Evolutionary conservation across 345 rosid genomes (phyloP), one percentile per base, ranked within the genome.

Genomic region (Populus simonii): DNA sequence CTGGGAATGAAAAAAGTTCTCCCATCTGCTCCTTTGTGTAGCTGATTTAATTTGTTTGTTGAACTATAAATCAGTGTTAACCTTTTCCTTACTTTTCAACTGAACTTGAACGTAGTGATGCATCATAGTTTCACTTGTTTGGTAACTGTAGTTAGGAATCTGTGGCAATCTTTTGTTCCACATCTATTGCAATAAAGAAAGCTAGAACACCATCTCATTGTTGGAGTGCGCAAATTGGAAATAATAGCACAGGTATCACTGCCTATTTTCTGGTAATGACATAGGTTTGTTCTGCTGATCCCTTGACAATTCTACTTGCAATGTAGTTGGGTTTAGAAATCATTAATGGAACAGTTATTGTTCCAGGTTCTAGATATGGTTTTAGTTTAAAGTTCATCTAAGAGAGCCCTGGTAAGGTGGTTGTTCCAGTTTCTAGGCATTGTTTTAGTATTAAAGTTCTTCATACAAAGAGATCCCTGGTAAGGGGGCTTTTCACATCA

Each of bases 391-490:
- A 68, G 36, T 35, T 67, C 47, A 68, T 68, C 69, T 29, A 20
- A 35, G 41, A 68, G 47, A 68, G 69, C 82, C 81, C 81, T 83
- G 94, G 93, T 89, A 89, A 90, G 90, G 85, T 53, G 90, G 85
- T 53, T 53, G n/a, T 53, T 53, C 59, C 59, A 53, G 59, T 18
- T 53, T 53, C 23, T 53, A 53, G 59, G 59, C 59, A 18, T 53
- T 53, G n/a, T 53, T 82, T 73, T 83, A 82, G 73, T 38, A 38
- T 69, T 78, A 80, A 80, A 82, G 71, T 62, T 76, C 81, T 74
- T 77, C 79, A 59, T 75, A 66, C 63, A 74, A 81, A 85, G 84
- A 68, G 73, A 74, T 71, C 82, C 81, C 82, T 82, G 93, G 92
- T 89, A 89, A 90, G 90, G 87, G 82, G 78, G 41, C 69, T 80